Base-by-base conservation (phyloP, 1,284 basidiomycete species). In the Bondarzewia mesenterica region DNA sequence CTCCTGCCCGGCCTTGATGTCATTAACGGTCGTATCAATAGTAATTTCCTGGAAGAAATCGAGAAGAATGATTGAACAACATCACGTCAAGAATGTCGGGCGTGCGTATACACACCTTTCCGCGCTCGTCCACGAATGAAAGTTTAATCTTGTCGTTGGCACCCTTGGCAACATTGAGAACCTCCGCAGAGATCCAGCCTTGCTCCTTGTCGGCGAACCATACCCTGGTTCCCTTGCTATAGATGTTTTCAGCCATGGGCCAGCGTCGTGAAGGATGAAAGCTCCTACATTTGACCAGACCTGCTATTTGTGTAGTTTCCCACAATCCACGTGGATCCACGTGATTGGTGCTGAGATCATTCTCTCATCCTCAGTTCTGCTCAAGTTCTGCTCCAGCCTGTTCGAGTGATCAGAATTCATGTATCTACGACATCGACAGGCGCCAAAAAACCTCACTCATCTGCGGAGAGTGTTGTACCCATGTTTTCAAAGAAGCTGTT, bases 161-260 rank as follows among this genome's bases (percentile, higher is more conserved):
- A 46, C 68, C 72, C 63, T 78, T 85, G 50, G 74, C 72, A 54
- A 78, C 77, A 43, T 77, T 74, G 47, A 75, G 72, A 56, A 94
- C 87, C 63, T 93, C 89, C 52, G 86, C 93, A 49, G 88, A 89
- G 61, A 94, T 78, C 92, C 92, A 95, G 55, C 91, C 91, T 53
- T 85, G 80, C 57, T 93, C 91, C 69, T 89, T 93, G 74, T 95
- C 91, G 57, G 90, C 77, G 63, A 93, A 91, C 92, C 86, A 89
- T 60, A 89, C 85, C 59, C 86, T 75, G 55, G 85, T 89, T 54
- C 85, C 85, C 68, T 83, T 89, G 74, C 77, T 84, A 71, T 89
- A 89, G 62, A 89, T 85, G 70, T 88, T 87, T 72, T 89, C 86
- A 66, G 85, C 83, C 85, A 89, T 89, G 37, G 51, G 52, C 35